Conservation (phyloP, 2,329 filamentous ascomycete species). For the Sclerotinia trifoliorum region DNA sequence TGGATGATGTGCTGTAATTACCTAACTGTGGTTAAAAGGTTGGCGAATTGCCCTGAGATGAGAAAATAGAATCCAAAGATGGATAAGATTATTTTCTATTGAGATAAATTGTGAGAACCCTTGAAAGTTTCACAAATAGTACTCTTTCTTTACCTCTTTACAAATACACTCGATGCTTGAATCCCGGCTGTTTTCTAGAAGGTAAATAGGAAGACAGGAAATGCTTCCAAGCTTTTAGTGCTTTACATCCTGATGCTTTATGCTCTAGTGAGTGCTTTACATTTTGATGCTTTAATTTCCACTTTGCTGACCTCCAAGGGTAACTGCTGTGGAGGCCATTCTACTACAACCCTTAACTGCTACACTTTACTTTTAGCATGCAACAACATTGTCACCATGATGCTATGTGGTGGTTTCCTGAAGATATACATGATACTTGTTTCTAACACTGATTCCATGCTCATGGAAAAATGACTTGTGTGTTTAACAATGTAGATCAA, state of each 20-base stretch:
- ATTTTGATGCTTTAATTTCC: no score
- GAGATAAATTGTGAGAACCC: not conserved
- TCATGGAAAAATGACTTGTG: not conserved
- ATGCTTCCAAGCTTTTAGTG: conserved; percentile 1
- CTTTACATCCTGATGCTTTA: not conserved
- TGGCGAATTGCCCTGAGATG: not conserved
- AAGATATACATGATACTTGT: not conserved
- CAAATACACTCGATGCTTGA: not conserved
- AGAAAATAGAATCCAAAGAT: not conserved
- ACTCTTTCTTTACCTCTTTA: no score
- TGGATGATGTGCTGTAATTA: not conserved
- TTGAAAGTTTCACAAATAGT: no score
- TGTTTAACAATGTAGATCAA: not conserved
- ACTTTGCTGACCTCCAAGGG: no score
- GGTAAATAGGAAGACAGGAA: not conserved
- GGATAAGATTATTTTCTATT: not conserved
- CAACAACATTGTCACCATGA: not conserved
- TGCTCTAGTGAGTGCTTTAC: no score
- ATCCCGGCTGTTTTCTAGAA: not conserved
- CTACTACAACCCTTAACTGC: not conserved
- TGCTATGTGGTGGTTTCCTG: not conserved
- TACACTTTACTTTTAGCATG: not conserved
- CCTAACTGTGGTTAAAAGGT: not conserved
- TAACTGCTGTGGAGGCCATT: no score
- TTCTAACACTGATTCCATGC: no score